A percentile compares a stretch with the other conserved stretches of the same genome.
Evolutionary conservation across 257 asterid genomes (phyloP).

Genomic region (Solanum chilense): DNA sequence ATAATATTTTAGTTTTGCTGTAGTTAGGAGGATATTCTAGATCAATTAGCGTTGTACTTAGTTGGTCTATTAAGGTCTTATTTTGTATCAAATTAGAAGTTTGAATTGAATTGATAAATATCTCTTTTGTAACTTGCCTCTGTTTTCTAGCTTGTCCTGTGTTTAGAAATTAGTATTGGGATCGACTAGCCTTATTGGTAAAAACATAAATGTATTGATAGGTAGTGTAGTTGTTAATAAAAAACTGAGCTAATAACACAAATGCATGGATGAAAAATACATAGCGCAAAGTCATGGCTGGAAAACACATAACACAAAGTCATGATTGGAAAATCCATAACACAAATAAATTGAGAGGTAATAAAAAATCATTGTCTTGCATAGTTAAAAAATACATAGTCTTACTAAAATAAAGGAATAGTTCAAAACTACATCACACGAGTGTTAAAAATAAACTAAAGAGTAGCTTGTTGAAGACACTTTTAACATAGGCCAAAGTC

Average conservation of each 20-base stretch:
- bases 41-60: background rate
- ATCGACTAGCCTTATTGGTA: background rate
- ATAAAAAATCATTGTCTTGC: too few relatives aligned
- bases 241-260: background rate
- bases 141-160: background rate
- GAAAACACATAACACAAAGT: background rate
- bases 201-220: background rate
- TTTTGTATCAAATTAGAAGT: background rate
- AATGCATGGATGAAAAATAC: background rate
- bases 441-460: background rate
- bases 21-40: background rate
- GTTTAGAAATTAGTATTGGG: background rate
- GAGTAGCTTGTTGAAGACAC: background rate
- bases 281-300: background rate
- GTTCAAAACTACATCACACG: background rate
- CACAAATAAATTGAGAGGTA: too few relatives aligned
- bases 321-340: too few relatives aligned
- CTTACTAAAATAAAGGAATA: background rate
- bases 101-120: background rate
- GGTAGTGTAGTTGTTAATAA: background rate
- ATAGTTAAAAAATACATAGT: background rate
- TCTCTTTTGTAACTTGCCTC: too few relatives aligned
- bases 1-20: background rate
- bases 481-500: background rate
- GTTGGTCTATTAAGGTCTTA: background rate